phyloP scores from a whole-genome alignment of 1,284 basidiomycete genomes.

The Irpex rosettiformis region DNA sequence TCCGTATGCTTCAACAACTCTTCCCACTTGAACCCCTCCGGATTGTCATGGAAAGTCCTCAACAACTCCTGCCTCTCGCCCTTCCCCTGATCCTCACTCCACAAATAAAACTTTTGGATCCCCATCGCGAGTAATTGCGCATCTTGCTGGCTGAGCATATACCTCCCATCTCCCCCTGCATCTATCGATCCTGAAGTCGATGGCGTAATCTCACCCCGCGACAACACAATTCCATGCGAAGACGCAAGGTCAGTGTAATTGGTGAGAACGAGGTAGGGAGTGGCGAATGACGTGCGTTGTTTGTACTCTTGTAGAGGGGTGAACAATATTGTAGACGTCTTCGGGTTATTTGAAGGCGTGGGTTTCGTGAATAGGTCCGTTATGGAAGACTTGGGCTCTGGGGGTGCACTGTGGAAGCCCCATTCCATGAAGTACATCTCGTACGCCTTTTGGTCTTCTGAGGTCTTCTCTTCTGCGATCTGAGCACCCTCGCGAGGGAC shows the following conservation, averaged over 20 bases:
- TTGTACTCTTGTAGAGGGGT: conserved; percentile 97
- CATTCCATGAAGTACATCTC: conserved; percentile 92
- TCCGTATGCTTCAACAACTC: conserved; percentile 54
- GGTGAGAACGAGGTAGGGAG: conserved; percentile 88
- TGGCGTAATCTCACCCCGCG: conserved; percentile 91
- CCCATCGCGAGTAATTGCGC: conserved; percentile 78
- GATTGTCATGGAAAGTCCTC: conserved; percentile 68
- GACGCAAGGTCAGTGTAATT: conserved; percentile 87
- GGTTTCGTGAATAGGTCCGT: conserved; percentile 35
- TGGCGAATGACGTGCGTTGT: conserved; percentile 80
- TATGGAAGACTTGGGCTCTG: conserved; percentile 33
- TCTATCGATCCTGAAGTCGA: conserved; percentile 38
- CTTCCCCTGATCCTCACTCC: conserved; percentile 39
- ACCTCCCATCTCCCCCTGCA: conserved; percentile 34
- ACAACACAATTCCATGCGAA: conserved; percentile 81
- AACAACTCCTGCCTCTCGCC: conserved; percentile 47
- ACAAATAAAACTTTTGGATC: conserved; percentile 82
- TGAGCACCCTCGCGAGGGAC: conserved; percentile 49
- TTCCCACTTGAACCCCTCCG: conserved; percentile 73
- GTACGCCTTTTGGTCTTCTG: conserved; percentile 46
- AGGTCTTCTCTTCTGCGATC: conserved; percentile 19
- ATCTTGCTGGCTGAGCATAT: conserved; percentile 72
- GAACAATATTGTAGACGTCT: conserved; percentile 76
- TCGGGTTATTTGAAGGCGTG: conserved; percentile 41
- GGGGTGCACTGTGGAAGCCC: conserved; percentile 70